These are phyloP conservation scores for Dioscorea alata DNA, from an alignment of 106 monocot species.

Conservation along the genomic window DNA sequence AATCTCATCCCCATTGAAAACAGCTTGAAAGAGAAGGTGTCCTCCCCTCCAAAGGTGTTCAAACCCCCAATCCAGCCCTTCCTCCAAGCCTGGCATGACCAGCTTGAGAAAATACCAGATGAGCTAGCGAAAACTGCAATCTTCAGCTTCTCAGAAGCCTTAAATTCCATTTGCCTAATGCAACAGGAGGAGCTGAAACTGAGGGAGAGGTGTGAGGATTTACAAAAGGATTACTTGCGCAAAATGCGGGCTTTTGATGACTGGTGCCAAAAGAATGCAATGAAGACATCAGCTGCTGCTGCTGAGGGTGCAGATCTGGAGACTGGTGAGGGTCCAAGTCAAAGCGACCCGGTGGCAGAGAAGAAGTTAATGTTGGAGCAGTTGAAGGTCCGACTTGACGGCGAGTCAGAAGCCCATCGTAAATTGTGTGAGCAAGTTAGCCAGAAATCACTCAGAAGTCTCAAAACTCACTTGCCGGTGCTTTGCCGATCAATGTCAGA, in stretches of 20 bases:
- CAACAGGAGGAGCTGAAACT: conserved; percentile 71
- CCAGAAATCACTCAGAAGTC: conserved; percentile 54
- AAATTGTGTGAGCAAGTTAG: conserved; percentile 63
- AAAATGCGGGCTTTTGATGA: conserved; percentile 54
- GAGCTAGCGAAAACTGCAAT: conserved; percentile 41
- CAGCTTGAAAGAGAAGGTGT: conserved; percentile 65
- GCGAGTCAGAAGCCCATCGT: conserved; percentile 36
- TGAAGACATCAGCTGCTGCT: conserved; percentile 9
- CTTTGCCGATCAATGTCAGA: conserved; percentile 66
- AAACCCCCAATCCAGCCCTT: conserved; percentile 50
- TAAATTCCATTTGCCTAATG: conserved; percentile 33
- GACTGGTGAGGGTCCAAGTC: conserved; percentile 12
- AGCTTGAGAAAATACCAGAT: conserved; percentile 59
- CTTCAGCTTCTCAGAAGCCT: conserved; percentile 49
- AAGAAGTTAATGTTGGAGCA: conserved; percentile 37
- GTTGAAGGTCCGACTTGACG: conserved; percentile 32
- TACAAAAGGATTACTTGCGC: conserved; percentile 28
- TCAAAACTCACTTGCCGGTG: conserved; percentile 70
- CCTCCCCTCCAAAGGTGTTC: conserved; percentile 31
- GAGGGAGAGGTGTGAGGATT: conserved; percentile 53
- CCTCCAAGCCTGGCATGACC: conserved; percentile 65
- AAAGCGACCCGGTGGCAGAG: conserved; percentile 48
- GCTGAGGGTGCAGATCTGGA: conserved; percentile 20
- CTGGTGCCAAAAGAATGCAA: conserved; percentile 37
- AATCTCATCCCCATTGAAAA: conserved; percentile 80